Evolutionary conservation across 257 asterid species (phyloP).

Genomic region (Nyctanthes arbortristis): DNA sequence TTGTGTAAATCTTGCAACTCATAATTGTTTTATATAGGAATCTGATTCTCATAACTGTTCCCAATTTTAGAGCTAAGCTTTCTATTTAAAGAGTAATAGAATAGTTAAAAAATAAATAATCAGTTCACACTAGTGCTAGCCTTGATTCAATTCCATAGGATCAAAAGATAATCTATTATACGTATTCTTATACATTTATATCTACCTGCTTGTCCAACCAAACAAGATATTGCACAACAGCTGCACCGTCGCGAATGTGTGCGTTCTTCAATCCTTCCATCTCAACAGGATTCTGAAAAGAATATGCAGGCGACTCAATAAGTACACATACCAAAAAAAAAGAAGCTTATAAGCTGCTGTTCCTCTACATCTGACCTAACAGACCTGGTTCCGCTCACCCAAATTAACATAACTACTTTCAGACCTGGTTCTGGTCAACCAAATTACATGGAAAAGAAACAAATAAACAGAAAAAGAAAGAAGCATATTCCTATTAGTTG

Average conservation of each 20-base stretch:
- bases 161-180: not conserved
- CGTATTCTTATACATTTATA: slow-evolving; percentile 4
- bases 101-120: not conserved
- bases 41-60: not conserved
- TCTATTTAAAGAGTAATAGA: not conserved
- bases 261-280: slow-evolving; percentile 91
- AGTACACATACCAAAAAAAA: no score
- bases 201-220: slow-evolving; percentile 93
- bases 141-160: slow-evolving; percentile 1
- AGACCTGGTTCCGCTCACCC: not conserved
- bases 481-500: not conserved
- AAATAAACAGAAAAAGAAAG: slow-evolving; percentile 1
- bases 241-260: slow-evolving; percentile 95
- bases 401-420: slow-evolving; percentile 1
- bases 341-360: slow-evolving; percentile 14
- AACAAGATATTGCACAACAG: slow-evolving; percentile 87
- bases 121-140: not conserved
- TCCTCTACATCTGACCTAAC: not conserved
- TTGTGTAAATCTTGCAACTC: not conserved
- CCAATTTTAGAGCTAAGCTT: not conserved
- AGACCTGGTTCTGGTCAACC: not conserved
- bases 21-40: not conserved
- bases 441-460: slow-evolving; percentile 6
- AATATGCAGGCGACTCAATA: slow-evolving; percentile 22
- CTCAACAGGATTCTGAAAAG: slow-evolving; percentile 83